These are phyloP conservation scores for Blastocladiella emersonii DNA, from an alignment of 371 early-diverging fungal genomes.

Conservation along the genomic window DNA sequence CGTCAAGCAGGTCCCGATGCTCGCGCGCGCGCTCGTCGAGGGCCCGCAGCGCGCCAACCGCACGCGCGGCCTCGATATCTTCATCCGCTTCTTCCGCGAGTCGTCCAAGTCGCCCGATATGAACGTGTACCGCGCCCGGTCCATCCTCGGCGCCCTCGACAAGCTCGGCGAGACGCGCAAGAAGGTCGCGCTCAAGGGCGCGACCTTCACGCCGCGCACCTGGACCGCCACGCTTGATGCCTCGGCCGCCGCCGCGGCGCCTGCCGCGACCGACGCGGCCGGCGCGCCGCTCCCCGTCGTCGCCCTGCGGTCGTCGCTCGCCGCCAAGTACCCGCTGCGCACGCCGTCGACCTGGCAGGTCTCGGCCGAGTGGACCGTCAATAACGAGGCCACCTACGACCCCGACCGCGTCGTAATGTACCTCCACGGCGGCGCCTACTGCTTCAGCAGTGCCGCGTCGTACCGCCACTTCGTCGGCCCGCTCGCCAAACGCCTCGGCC, in stretches of 20 bases:
- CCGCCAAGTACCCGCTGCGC: background rate
- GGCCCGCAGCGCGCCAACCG: background rate
- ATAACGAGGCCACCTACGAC: background rate
- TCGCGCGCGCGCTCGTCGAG: too few relatives aligned
- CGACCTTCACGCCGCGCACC: background rate
- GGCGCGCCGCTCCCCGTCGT: background rate
- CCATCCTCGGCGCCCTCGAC: background rate
- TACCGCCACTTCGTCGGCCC: background rate
- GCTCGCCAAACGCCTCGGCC: background rate
- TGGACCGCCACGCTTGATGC: too few relatives aligned
- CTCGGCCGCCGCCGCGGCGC: too few relatives aligned
- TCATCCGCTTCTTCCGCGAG: background rate
- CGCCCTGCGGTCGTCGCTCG: background rate
- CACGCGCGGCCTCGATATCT: background rate
- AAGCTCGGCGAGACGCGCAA: background rate
- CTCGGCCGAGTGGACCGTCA: background rate
- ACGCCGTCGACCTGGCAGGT: background rate
- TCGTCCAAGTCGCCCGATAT: background rate
- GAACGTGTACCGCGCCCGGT: background rate
- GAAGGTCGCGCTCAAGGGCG: background rate
- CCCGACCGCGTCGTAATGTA: background rate
- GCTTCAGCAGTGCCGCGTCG: background rate
- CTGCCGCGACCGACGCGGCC: too few relatives aligned
- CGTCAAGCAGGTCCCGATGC: too few relatives aligned
- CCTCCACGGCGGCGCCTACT: constrained; percentile 2